A percentile compares a stretch with the other conserved stretches of the same genome.
Conservation (phyloP, 768 basidiomycete species). For the Pleurotus sapidus region DNA sequence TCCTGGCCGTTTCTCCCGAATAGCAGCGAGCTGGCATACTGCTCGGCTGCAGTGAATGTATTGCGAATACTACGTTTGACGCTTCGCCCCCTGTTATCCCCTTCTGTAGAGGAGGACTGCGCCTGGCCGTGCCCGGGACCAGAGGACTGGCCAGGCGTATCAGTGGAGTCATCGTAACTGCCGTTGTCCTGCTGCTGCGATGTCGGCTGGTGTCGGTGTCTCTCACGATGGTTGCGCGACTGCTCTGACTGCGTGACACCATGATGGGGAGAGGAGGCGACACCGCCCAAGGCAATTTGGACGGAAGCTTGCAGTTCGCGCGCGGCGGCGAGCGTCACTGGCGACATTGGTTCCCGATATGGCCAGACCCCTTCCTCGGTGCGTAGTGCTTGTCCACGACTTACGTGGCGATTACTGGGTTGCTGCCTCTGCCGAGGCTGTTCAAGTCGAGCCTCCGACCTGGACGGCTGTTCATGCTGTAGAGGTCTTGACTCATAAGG, state of each 20-base stretch:
- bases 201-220: background rate
- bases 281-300: conserved; percentile 20
- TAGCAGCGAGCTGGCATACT: conserved; percentile 61
- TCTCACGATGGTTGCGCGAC: background rate
- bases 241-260: background rate
- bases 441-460: background rate
- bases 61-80: conserved; percentile 66
- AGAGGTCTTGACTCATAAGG: conserved; percentile 3
- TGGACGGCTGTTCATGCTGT: conserved; percentile 4
- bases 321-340: conserved; percentile 25
- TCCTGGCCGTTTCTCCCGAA: conserved; percentile 47
- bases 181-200: conserved; percentile 3
- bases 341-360: conserved; percentile 37
- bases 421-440: conserved; percentile 2
- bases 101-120: conserved; percentile 13
- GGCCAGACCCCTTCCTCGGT: conserved; percentile 31
- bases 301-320: conserved; percentile 41
- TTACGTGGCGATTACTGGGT: background rate
- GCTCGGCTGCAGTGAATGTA: conserved; percentile 68
- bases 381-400: background rate
- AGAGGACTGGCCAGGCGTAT: background rate
- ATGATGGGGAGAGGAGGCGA: conserved; percentile 3
- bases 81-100: conserved; percentile 52
- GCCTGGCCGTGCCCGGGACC: background rate
- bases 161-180: background rate